Percentiles rank a stretch among this genome's conserved stretches.
These are phyloP conservation scores for Pulveroboletus sp. DNA, from an alignment of 768 basidiomycete genomes.

Conservation along the genomic window DNA sequence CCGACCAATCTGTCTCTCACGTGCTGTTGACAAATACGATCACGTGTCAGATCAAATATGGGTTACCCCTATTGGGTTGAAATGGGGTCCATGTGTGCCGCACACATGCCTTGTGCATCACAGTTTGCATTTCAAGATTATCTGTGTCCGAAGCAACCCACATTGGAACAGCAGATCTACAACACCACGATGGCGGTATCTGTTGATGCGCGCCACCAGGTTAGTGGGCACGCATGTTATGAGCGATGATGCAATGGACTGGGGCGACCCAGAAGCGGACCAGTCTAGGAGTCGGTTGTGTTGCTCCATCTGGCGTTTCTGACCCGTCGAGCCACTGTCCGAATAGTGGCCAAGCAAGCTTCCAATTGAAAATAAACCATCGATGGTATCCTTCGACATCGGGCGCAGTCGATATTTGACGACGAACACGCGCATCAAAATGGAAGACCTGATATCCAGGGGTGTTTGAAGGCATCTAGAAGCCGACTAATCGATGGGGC, in stretches of 20 bases:
- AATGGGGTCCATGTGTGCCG: not conserved
- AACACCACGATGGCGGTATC: not conserved
- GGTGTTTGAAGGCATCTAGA: constrained; percentile 16
- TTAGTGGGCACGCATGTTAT: constrained; percentile 8
- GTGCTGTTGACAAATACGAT: not conserved
- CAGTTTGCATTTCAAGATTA: constrained; percentile 11
- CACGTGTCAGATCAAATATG: not conserved
- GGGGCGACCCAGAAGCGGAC: constrained; percentile 5
- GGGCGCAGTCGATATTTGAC: constrained; percentile 30
- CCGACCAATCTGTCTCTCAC: not conserved
- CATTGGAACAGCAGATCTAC: constrained; percentile 4
- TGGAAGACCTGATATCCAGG: constrained; percentile 31
- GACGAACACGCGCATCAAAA: constrained; percentile 34
- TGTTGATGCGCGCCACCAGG: constrained; percentile 8
- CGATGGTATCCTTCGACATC: constrained; percentile 20
- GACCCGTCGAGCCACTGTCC: constrained; percentile 2
- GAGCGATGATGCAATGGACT: not conserved
- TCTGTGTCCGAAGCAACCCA: constrained; percentile 5
- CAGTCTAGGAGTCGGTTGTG: not conserved
- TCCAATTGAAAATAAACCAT: constrained; percentile 15
- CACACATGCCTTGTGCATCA: constrained; percentile 5
- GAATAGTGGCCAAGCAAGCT: constrained; percentile 6
- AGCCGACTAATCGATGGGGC: constrained; percentile 14
- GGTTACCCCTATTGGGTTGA: constrained; percentile 5
- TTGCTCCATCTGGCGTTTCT: constrained; percentile 10